Conservation (phyloP, 257 asterid species). For the Scutellaria barbata region DNA sequence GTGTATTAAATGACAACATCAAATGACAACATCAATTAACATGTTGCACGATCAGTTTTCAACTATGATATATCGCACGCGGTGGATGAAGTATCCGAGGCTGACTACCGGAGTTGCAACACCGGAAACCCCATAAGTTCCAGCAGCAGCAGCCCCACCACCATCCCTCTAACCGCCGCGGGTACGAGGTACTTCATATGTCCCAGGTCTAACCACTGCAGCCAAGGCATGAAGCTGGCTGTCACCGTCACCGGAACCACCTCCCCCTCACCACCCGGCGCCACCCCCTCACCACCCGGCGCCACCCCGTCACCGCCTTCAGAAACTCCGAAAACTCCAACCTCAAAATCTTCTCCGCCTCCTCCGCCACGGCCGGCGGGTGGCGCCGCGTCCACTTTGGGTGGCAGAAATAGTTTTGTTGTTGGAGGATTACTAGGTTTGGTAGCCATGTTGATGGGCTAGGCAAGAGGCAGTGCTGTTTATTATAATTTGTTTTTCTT, state of each 20-base stretch:
- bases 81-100: conserved; percentile 51
- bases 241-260: conserved; percentile 46
- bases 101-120: conserved; percentile 50
- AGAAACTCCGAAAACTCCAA: neutral
- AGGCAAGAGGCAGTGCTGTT: conserved; percentile 80
- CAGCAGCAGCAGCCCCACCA: conserved; percentile 45
- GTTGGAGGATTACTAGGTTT: conserved; percentile 44
- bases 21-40: neutral
- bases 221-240: conserved; percentile 56
- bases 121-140: conserved; percentile 39
- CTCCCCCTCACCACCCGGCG: conserved; percentile 31
- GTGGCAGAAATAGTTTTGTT: conserved; percentile 38
- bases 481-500: neutral
- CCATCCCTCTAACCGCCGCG: conserved; percentile 41
- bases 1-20: too few species aligned
- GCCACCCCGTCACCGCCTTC: neutral
- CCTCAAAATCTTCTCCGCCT: conserved; percentile 29
- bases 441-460: conserved; percentile 57
- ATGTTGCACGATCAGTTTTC: conserved; percentile 47
- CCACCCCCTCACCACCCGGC: conserved; percentile 35
- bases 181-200: conserved; percentile 64
- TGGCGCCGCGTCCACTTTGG: conserved; percentile 38
- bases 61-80: conserved; percentile 50
- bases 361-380: conserved; percentile 37
- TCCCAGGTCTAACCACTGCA: conserved; percentile 56